Conservation (phyloP, 176 grass and related monocot species). For the Triticum aestivum region DNA sequence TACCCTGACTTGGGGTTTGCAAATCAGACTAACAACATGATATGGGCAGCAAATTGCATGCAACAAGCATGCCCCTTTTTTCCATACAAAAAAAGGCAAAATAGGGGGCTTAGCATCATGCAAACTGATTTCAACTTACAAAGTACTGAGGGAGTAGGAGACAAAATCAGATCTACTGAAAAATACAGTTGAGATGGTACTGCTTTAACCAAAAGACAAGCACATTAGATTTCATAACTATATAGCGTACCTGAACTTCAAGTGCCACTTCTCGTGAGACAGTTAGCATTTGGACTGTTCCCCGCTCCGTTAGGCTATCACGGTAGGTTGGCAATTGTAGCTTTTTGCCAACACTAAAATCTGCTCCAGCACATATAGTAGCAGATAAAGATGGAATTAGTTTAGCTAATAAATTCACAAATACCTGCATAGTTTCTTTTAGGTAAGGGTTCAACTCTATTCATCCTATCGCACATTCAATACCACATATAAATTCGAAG, state of each 20-base stretch:
- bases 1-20: background rate
- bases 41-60: background rate
- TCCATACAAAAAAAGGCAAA: background rate
- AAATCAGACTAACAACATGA: background rate
- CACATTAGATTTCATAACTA: conserved; percentile 4
- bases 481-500: background rate
- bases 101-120: background rate
- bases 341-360: conserved; percentile 81
- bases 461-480: background rate
- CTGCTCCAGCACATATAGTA: conserved; percentile 41
- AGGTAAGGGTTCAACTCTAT: background rate
- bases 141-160: background rate
- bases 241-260: conserved; percentile 83
- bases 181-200: conserved; percentile 13
- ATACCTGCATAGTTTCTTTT: background rate
- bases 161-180: conserved; percentile 30
- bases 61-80: background rate
- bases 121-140: conserved; percentile 12
- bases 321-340: conserved; percentile 81
- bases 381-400: conserved; percentile 9
- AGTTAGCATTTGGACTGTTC: conserved; percentile 93
- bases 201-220: background rate
- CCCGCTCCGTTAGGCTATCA: conserved; percentile 76
- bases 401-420: conserved; percentile 8
- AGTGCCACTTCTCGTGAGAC: conserved; percentile 90